Base-by-base conservation (phyloP, 345 rosid genomes). In the Gossypium longicalyx region DNA sequence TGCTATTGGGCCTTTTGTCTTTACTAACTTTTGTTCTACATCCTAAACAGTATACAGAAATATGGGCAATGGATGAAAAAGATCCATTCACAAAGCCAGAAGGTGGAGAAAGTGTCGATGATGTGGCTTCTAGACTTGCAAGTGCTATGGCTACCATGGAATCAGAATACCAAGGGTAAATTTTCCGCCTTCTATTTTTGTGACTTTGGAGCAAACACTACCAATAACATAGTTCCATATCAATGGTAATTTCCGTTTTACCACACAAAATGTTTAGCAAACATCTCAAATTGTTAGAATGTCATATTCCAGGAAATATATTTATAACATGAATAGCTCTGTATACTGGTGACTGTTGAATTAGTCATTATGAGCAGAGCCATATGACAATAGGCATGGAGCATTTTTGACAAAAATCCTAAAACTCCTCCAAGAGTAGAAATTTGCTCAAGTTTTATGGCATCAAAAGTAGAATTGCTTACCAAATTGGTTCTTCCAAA, bases 101-200 rank as follows among this genome's bases (percentile, higher is more conserved):
- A 82, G 96, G 90, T 29, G 99, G 99, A 71, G 99, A 92, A 83
- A 92, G 96, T 78, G 99, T 81, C 19, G 85, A 87, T 59, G 94
- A 92, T 81, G 97, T 92, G 62, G 95, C 86, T 48, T 81, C 88
- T 69, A 85, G 98, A 80, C 94, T 94, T 63, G 80, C 88, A 54
- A 77, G 60, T 73, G 91, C 92, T 54, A 68, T 94, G 76, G 72
- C 68, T 15, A 74, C 76, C 20, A 84, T 85, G 22, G 97, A 94
- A 80, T 86, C 89, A n/a, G 89, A 89, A 58, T 91, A 78, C 83
- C 85, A 89, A 72, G 88, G 95, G 98, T 92, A 84, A 15, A n/a
- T 57, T 27, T 27, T 34, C 60, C 47, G 13, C 75, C 25, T 82
- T 52, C 67, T 63, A 74, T 73, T 10, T 58, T 12, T 23, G 3